A percentile compares a stretch with the other conserved stretches of the same genome.
These are phyloP conservation scores for Echium plantagineum DNA, from an alignment of 257 asterid species.

Conservation along the genomic window DNA sequence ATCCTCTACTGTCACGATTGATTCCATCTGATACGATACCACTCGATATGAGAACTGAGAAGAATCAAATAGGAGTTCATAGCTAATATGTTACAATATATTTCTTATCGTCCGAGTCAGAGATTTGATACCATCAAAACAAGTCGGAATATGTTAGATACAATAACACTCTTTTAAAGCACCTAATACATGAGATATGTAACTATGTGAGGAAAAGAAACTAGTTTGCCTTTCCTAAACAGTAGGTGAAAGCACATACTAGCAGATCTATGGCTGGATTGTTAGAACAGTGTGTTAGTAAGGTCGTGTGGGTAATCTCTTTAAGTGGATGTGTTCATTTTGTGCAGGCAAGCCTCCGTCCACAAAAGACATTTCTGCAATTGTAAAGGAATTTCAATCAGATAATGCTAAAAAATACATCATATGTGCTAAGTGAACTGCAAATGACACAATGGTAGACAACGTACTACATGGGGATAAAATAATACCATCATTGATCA, in stretches of 20 bases:
- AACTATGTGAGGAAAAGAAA: neutral
- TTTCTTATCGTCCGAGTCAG: neutral
- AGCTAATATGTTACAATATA: neutral
- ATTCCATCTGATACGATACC: neutral
- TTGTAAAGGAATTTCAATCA: neutral
- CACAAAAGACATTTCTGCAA: slow-evolving; percentile 57
- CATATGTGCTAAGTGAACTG: neutral
- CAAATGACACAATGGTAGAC: neutral
- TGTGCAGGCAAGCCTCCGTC: slow-evolving; percentile 32
- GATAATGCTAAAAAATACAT: neutral
- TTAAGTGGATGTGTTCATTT: slow-evolving; percentile 22
- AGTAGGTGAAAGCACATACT: neutral
- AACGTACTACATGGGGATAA: neutral
- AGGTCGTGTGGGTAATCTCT: slow-evolving; percentile 4
- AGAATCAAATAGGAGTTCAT: neutral
- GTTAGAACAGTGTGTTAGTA: neutral
- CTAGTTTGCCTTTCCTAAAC: neutral
- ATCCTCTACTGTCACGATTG: neutral
- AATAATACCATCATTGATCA: too few species aligned
- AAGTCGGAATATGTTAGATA: neutral
- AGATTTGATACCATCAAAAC: neutral
- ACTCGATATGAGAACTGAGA: neutral
- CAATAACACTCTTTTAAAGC: neutral
- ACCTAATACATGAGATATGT: neutral
- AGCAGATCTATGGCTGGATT: neutral